Evolutionary conservation across 768 basidiomycete species (phyloP), one percentile per base, ranked within the genome.

Genomic region (Lyophyllum shimeji): DNA sequence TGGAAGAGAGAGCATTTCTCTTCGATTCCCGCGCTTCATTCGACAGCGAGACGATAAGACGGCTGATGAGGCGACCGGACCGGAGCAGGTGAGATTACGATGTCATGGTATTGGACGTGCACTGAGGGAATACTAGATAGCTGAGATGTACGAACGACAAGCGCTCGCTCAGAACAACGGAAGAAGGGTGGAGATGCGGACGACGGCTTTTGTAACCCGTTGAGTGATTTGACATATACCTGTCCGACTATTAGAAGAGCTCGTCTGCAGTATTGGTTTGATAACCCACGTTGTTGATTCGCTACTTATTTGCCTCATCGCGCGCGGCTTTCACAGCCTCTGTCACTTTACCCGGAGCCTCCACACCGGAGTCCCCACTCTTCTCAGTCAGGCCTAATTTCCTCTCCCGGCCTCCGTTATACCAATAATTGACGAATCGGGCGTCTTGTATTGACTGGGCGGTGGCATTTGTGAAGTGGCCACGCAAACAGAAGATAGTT

Each of bases 401-500:
- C 69, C 80, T 81, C 69, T 96, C 94, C 55, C 87, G 84, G 21
- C 95, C 95, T 47, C 95, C 95, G 52, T 85, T 77, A 67, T 96
- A 74, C 92, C 93, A 95, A 69, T 97, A 97, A 60, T 94, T 89
- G 55, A 88, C 69, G 69, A 95, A 99, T 27, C 96, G 87, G 12
- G 76, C 78, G 17, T 89, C 90, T 70, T 99, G 94, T 27, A 93
- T 65, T 6, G 82, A 71, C 71, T 99, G 96, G 0, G 95, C 92
- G 20, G 90, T 80, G 1, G 87, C 84, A 69, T 99, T 99, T 50
- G 95, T 97, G 15, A 83, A 76, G 72, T 99, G 96, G 69, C n/a
- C 95, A 98, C 2, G 87, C 94, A 74, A 98, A 93, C 46, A 98
- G 80, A 55, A 98, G 81, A 76, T 98, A 97, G 71, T 98, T 98